phyloP scores from a whole-genome alignment of 2,329 filamentous ascomycete genomes.

The Sarocladiaceae sp. region DNA sequence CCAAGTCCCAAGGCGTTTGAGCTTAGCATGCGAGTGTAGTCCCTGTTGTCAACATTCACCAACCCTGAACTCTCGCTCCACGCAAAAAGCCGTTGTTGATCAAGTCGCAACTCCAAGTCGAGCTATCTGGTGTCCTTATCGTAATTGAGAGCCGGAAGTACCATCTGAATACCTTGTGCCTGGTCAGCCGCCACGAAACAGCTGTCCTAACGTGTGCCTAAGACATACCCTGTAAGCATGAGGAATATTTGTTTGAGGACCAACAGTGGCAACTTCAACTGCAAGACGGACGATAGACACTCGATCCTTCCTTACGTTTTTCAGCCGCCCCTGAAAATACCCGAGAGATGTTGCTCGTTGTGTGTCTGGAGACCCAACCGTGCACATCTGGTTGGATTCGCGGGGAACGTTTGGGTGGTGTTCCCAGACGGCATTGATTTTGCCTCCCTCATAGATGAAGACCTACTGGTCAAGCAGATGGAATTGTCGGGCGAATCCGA shows the following conservation, averaged over 20 bases:
- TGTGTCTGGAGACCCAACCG: too few species aligned
- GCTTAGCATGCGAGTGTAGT: constrained; percentile 35
- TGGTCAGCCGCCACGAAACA: constrained; percentile 6
- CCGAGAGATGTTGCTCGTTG: too few species aligned
- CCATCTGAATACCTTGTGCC: constrained; percentile 38
- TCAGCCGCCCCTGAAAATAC: too few species aligned
- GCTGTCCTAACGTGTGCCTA: neutral
- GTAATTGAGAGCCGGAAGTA: constrained; percentile 42
- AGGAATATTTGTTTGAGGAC: neutral
- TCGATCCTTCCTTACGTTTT: too few species aligned
- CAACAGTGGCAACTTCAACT: neutral
- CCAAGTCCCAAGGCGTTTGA: constrained; percentile 45
- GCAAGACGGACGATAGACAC: neutral
- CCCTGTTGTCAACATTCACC: constrained; percentile 37
- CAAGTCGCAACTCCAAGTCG: constrained; percentile 43
- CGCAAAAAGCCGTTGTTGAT: constrained; percentile 44
- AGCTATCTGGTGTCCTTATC: constrained; percentile 45
- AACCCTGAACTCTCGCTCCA: constrained; percentile 47
- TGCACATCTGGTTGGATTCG: too few species aligned
- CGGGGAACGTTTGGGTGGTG: neutral
- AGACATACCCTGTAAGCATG: neutral
- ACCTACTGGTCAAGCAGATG: neutral
- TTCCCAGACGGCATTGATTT: too few species aligned
- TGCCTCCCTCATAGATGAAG: too few species aligned
- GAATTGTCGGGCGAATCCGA: too few species aligned